Base-by-base conservation (phyloP, 2,329 filamentous ascomycete species). In the Dryadomyces quercivorus region DNA sequence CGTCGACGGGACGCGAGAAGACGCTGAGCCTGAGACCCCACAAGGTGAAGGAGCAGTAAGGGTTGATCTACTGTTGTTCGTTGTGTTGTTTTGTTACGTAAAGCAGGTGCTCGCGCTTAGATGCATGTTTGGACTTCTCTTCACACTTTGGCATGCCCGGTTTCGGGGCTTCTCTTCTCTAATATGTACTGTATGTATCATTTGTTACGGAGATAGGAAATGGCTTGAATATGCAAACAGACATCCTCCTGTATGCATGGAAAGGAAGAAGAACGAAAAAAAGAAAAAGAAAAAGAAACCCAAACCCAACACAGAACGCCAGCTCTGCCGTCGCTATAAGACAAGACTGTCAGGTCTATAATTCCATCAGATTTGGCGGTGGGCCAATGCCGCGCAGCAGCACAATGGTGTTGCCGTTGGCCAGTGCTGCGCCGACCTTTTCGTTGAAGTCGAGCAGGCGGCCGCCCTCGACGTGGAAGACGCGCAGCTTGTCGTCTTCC, bases 391-490 rank as follows among this genome's bases (percentile, higher is more conserved):
- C 93, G 58, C 93, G 77, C 53, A 98, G 64, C 63, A 98, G 66
- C 22, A 97, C 90, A 59, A 98, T 81, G 12, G 90, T 96, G 66
- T 98, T 92, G 1, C 93, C 93, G 61, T 80, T 91, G 59, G 81
- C 80, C 56, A 94, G 73, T 31, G 75, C 76, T 52, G 75, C 75
- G 5, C 89, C 90, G 54, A 95, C 75, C 73, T 92, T 91, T 69
- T 96, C 91, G 22, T 79, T 82, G 63, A 94, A 98, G 57, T 93
- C 91, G 59, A 98, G 69, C 58, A 98, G 68, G 56, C 89, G 75
- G 0, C 93, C 93, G 0, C 86, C 88, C 65, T 98, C 91, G 0
- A 98, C 88, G 66, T 97, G 91, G 64, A 95, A 98, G 0, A 98
- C 82, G 9, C 93, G 74, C 60, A 98, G 67, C 68, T 86, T 86